Conservation (phyloP, 2,329 filamentous ascomycete genomes). For the Alternaria sp. region DNA sequence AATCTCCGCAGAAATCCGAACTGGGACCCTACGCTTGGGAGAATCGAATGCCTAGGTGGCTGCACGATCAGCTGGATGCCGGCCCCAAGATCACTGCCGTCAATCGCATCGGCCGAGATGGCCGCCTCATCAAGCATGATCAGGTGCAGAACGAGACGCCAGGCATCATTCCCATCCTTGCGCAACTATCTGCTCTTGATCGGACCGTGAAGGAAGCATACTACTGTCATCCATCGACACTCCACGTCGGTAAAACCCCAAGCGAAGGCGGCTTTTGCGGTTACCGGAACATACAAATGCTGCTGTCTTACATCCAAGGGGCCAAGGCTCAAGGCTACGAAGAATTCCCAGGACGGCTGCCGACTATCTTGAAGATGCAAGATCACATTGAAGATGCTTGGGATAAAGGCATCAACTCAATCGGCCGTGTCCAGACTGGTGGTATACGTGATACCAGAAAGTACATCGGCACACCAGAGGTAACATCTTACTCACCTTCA, state of each 20-base stretch:
- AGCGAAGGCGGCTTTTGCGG: constrained; percentile 93
- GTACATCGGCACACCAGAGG: constrained; percentile 93
- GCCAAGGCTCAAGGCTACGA: constrained; percentile 63
- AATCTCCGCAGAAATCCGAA: constrained; percentile 48
- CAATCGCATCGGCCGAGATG: constrained; percentile 52
- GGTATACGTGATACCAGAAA: constrained; percentile 88
- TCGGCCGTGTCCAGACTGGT: constrained; percentile 80
- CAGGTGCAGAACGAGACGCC: constrained; percentile 54
- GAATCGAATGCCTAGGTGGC: constrained; percentile 53
- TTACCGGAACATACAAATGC: constrained; percentile 93
- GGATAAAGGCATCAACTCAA: constrained; percentile 80
- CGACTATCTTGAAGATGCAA: constrained; percentile 82
- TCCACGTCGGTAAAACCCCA: constrained; percentile 79
- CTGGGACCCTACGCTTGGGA: constrained; percentile 58
- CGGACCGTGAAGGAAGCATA: constrained; percentile 72
- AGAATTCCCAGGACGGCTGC: constrained; percentile 66
- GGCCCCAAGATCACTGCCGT: constrained; percentile 49
- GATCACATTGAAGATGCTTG: constrained; percentile 87
- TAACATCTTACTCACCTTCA: constrained; percentile 45
- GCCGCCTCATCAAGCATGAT: constrained; percentile 50
- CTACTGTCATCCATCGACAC: constrained; percentile 76
- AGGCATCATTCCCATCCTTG: constrained; percentile 54
- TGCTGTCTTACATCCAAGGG: constrained; percentile 77
- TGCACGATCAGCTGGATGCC: constrained; percentile 50
- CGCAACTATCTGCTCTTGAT: constrained; percentile 64